Conservation (phyloP, 805 yeast species). For the Lachancea mirantina region DNA sequence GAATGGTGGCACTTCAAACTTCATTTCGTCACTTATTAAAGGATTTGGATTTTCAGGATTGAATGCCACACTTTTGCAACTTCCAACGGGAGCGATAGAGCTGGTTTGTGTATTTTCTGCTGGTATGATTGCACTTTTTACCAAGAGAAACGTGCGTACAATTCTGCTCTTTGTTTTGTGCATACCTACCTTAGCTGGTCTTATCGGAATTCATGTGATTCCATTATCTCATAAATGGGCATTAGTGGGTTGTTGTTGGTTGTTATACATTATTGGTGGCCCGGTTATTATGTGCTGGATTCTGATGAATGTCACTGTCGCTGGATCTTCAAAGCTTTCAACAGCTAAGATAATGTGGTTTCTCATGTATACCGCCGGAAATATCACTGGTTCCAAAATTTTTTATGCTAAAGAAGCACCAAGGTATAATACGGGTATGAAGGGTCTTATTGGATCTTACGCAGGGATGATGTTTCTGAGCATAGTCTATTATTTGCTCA, state of each 20-base stretch:
- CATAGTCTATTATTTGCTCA: conserved; percentile 13
- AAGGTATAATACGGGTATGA: conserved; percentile 16
- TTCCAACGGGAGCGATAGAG: conserved; percentile 19
- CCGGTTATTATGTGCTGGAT: conserved; percentile 21
- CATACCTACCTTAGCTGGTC: conserved; percentile 18
- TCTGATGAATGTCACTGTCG: conserved; percentile 15
- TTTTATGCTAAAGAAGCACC: conserved; percentile 18
- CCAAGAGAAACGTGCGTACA: conserved; percentile 14
- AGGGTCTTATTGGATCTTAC: conserved; percentile 17
- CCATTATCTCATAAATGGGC: conserved; percentile 18
- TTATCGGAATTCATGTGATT: conserved; percentile 16
- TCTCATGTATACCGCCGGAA: conserved; percentile 16
- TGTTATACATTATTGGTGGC: conserved; percentile 18
- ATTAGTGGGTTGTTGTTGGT: conserved; percentile 18
- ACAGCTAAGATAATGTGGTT: conserved; percentile 17
- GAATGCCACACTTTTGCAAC: conserved; percentile 15
- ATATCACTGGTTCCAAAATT: conserved; percentile 16
- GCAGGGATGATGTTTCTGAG: conserved; percentile 17
- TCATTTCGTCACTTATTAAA: conserved; percentile 16
- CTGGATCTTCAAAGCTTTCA: conserved; percentile 17
- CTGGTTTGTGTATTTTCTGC: conserved; percentile 17
- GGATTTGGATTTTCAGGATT: conserved; percentile 19
- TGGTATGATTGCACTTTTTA: conserved; percentile 17
- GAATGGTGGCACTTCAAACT: conserved; percentile 17
- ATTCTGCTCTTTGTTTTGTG: conserved; percentile 15